Evolutionary conservation across 2,329 filamentous ascomycete genomes (phyloP).

Genomic region (Plenodomus tracheiphilus): DNA sequence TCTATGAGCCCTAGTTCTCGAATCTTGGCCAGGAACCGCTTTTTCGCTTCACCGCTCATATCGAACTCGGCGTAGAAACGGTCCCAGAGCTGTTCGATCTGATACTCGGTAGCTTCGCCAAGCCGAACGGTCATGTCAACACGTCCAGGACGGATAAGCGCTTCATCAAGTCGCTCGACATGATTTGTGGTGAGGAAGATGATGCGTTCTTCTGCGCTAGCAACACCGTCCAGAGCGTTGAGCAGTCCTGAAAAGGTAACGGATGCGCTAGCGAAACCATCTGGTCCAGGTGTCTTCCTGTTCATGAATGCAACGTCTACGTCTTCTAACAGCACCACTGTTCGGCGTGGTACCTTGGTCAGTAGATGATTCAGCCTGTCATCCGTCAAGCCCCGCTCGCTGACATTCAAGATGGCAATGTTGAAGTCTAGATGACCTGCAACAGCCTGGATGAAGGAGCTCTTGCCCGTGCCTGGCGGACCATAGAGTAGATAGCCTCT

Average conservation of each 20-base stretch:
- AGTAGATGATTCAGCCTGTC: slow-evolving; percentile 85
- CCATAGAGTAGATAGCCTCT: slow-evolving; percentile 88
- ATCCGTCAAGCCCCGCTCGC: slow-evolving; percentile 86
- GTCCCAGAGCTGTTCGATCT: slow-evolving; percentile 88
- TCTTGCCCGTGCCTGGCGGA: slow-evolving; percentile 89
- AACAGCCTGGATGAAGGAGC: slow-evolving; percentile 92
- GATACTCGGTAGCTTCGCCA: slow-evolving; percentile 82
- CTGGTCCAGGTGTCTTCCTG: slow-evolving; percentile 72
- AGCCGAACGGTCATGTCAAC: slow-evolving; percentile 93
- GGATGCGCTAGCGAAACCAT: slow-evolving; percentile 84
- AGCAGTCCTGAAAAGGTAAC: slow-evolving; percentile 93
- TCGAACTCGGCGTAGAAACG: slow-evolving; percentile 91
- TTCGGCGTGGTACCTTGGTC: slow-evolving; percentile 80
- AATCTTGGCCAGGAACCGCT: slow-evolving; percentile 71
- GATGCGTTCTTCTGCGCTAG: slow-evolving; percentile 90
- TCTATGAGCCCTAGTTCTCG: slow-evolving; percentile 72
- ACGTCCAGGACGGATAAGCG: slow-evolving; percentile 84
- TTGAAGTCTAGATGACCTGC: slow-evolving; percentile 92
- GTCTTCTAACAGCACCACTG: slow-evolving; percentile 83
- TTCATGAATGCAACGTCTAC: slow-evolving; percentile 90
- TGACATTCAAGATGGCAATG: slow-evolving; percentile 89
- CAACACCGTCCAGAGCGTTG: slow-evolving; percentile 76
- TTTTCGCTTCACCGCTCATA: slow-evolving; percentile 61
- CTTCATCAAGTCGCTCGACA: slow-evolving; percentile 84
- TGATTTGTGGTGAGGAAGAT: slow-evolving; percentile 96